phyloP scores from a whole-genome alignment of 495 filamentous ascomycete genomes.

The Elaphomyces granulatus region DNA sequence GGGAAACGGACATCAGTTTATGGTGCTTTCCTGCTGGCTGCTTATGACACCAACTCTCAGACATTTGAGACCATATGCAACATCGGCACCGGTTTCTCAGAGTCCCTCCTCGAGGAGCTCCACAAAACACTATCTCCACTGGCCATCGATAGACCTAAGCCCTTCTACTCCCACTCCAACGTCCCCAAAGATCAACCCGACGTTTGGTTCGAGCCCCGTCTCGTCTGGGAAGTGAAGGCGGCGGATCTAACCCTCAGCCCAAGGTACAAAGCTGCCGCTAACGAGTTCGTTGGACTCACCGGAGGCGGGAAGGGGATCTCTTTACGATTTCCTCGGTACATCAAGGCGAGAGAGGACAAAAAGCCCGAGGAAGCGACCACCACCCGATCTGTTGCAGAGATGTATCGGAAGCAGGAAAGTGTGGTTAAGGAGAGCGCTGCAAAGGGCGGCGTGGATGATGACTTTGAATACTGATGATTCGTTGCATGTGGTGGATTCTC shows the following conservation, averaged over 20 bases:
- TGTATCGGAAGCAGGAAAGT: conserved; percentile 91
- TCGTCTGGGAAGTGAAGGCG: conserved; percentile 96
- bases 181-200: conserved; percentile 88
- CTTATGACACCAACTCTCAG: conserved; percentile 68
- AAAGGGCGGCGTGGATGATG: conserved; percentile 82
- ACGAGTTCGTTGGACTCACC: conserved; percentile 38
- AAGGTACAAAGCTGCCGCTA: conserved; percentile 66
- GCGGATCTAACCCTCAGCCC: conserved; percentile 89
- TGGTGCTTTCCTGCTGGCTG: conserved; percentile 87
- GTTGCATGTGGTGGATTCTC: too few relatives aligned
- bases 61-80: conserved; percentile 93
- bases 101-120: conserved; percentile 69
- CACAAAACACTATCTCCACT: conserved; percentile 54
- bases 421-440: conserved; percentile 48
- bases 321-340: conserved; percentile 81
- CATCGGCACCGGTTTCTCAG: conserved; percentile 93
- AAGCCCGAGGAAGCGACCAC: conserved; percentile 83
- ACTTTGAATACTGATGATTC: conserved; percentile 93
- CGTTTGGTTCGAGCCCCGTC: conserved; percentile 91
- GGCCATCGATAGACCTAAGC: conserved; percentile 79
- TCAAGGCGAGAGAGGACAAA: conserved; percentile 84
- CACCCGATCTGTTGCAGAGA: conserved; percentile 73
- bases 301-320: conserved; percentile 73
- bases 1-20: conserved; percentile 93
- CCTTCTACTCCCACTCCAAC: conserved; percentile 76